Base-by-base conservation (phyloP, 1,284 basidiomycete genomes). In the Leccinum fuscescens region DNA sequence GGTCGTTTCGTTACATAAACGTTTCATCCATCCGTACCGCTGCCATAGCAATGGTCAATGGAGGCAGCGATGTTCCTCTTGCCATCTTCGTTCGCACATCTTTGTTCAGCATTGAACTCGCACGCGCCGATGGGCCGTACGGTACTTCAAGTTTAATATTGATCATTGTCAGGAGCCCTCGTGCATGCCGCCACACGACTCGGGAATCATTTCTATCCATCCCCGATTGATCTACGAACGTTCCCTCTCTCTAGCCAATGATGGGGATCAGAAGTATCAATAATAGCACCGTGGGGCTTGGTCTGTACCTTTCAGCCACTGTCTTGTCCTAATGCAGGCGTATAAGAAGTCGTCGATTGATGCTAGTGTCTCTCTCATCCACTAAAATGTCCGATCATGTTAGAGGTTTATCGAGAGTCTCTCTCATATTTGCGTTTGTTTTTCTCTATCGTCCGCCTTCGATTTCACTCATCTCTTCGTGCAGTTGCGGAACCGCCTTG, bases 401-500 rank as follows among this genome's bases (percentile, higher is more conserved):
- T 31, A 50, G 69, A 59, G 65, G 67, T 37, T 70, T 83, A 17
- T 77, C 76, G 33, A 82, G 83, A 64, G 83, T 92, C 63, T 89
- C 88, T 56, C 83, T 92, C 69, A 89, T 92, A 69, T 91, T 92
- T 71, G 89, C 89, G 89, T 90, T 66, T 59, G 86, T 81, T 35
- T 39, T 42, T 3, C 52, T 46, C 6, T 35, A 15, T 20, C 54
- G 55, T 63, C 11, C 12, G 15, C 50, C 27, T 54, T 22, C 15
- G 15, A 39, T 57, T 37, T 12, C 17, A n/a, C 54, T 61, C 27
- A 65, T 4, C 0, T 33, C 11, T 31, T 54, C 15, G 8, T 53
- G 52, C 48, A 91, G 89, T 15, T 90, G 89, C 69, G 92, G 93
- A 66, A 93, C 92, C 4, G 92, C 92, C 49, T 79, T 94, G 57